Percentiles rank a stretch among this genome's conserved stretches.
phyloP scores from a whole-genome alignment of 495 filamentous ascomycete genomes.

The Talaromyces wortmannii region DNA sequence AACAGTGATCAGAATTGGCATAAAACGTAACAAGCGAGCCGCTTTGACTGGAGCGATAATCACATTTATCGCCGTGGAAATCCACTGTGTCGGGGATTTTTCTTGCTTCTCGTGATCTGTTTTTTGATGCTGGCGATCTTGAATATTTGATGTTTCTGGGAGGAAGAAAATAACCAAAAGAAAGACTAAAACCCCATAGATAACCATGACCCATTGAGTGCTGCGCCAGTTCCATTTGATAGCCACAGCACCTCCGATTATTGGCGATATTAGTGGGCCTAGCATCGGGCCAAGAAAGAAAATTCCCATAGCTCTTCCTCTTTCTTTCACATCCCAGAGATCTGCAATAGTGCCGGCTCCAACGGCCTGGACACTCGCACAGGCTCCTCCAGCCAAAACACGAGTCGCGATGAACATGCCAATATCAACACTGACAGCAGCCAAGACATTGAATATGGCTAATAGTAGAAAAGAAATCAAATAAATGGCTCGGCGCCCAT shows the following conservation, averaged over 20 bases:
- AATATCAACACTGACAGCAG: slow-evolving; percentile 60
- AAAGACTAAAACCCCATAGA: neutral
- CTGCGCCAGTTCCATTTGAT: slow-evolving; percentile 4
- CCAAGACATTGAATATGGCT: slow-evolving; percentile 54
- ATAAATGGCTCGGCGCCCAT: slow-evolving; percentile 68
- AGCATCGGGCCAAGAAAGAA: slow-evolving; percentile 7
- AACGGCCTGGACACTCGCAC: slow-evolving; percentile 17
- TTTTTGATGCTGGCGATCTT: neutral
- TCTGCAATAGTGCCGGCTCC: slow-evolving; percentile 9
- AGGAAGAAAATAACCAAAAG: slow-evolving; percentile 9
- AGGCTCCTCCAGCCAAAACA: slow-evolving; percentile 71
- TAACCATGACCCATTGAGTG: slow-evolving; percentile 7
- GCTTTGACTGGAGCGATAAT: slow-evolving; percentile 40
- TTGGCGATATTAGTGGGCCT: slow-evolving; percentile 4
- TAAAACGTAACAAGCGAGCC: neutral
- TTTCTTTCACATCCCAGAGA: slow-evolving; percentile 1
- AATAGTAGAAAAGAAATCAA: slow-evolving; percentile 65
- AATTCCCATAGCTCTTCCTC: slow-evolving; percentile 7
- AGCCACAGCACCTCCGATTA: slow-evolving; percentile 6
- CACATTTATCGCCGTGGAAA: slow-evolving; percentile 49
- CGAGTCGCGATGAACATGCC: slow-evolving; percentile 83
- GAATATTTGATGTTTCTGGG: slow-evolving; percentile 11
- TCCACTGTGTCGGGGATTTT: slow-evolving; percentile 10
- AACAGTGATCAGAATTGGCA: slow-evolving; percentile 1
- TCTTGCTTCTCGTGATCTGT: neutral